Evolutionary conservation across 1,139 yeast genomes (phyloP).

Genomic region (Diutina siamensis): DNA sequence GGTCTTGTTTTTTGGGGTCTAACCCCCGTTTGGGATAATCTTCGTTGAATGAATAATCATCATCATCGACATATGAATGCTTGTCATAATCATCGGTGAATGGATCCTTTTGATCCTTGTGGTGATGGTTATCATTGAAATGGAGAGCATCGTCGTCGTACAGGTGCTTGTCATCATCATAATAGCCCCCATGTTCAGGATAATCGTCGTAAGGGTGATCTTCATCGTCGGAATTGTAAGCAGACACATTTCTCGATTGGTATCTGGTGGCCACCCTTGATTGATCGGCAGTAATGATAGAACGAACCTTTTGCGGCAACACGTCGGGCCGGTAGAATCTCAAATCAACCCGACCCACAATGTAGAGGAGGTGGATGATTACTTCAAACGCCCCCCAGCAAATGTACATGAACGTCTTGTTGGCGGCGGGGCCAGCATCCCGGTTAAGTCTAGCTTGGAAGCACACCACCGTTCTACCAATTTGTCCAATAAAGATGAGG

Average conservation of each 20-base stretch:
- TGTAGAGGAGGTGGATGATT: slow-evolving; percentile 40
- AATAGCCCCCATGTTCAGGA: neutral
- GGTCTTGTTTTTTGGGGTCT: neutral
- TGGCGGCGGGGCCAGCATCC: slow-evolving; percentile 15
- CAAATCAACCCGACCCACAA: slow-evolving; percentile 57
- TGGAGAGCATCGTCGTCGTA: neutral
- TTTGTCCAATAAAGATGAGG: slow-evolving; percentile 43
- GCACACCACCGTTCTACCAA: slow-evolving; percentile 41
- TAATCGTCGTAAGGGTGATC: neutral
- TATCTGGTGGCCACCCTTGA: neutral
- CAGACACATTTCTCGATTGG: neutral
- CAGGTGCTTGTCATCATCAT: neutral
- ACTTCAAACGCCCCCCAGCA: slow-evolving; percentile 59
- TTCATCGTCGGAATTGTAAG: neutral
- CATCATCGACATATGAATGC: neutral
- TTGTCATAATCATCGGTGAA: neutral
- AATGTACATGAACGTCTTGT: slow-evolving; percentile 50
- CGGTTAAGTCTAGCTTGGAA: slow-evolving; percentile 26
- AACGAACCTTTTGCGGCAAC: slow-evolving; percentile 6
- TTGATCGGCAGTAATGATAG: slow-evolving; percentile 34
- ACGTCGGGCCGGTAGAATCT: slow-evolving; percentile 69
- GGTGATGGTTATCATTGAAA: neutral
- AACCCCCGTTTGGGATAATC: neutral
- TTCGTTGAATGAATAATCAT: neutral
- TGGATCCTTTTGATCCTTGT: neutral